phyloP scores from a whole-genome alignment of 345 rosid genomes.

The Cardamine occulta region DNA sequence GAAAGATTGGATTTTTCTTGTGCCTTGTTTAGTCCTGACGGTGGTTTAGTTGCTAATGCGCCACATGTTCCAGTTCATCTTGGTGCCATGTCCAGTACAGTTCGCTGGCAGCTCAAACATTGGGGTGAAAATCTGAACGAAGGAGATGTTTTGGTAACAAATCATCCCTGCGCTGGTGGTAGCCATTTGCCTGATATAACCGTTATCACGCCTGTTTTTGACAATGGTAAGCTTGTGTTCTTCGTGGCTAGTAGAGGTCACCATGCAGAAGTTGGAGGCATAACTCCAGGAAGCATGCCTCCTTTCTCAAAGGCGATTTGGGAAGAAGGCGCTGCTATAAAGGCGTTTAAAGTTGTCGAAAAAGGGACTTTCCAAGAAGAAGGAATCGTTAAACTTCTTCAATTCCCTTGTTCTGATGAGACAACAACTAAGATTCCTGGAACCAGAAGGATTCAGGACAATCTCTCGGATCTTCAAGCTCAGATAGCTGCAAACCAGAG shows the following conservation, averaged over 20 bases:
- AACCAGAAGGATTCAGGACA: constrained; percentile 86
- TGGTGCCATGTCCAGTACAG: constrained; percentile 98
- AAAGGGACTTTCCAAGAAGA: constrained; percentile 88
- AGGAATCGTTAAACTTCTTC: constrained; percentile 78
- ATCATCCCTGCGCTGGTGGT: constrained; percentile 97
- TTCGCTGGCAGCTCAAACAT: constrained; percentile 82
- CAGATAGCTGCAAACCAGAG: constrained; percentile 98
- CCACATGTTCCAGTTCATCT: constrained; percentile 98
- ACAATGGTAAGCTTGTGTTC: constrained; percentile 75
- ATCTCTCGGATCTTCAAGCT: constrained; percentile 90
- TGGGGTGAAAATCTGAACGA: constrained; percentile 78
- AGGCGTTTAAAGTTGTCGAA: constrained; percentile 90
- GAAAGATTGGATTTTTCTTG: constrained; percentile 96
- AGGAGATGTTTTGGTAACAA: constrained; percentile 92
- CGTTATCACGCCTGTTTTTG: constrained; percentile 90
- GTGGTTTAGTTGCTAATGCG: constrained; percentile 95
- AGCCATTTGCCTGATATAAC: constrained; percentile 99
- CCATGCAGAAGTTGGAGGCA: constrained; percentile 99
- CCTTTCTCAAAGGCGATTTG: constrained; percentile 94
- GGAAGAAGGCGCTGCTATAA: constrained; percentile 98
- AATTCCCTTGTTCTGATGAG: constrained; percentile 62
- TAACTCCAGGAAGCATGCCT: constrained; percentile 99
- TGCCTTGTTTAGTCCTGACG: constrained; percentile 93
- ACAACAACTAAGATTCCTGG: constrained; percentile 66
- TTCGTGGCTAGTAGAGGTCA: constrained; percentile 98